phyloP scores from a whole-genome alignment of 108 stramenopile species.

The Conticribra weissflogii region DNA sequence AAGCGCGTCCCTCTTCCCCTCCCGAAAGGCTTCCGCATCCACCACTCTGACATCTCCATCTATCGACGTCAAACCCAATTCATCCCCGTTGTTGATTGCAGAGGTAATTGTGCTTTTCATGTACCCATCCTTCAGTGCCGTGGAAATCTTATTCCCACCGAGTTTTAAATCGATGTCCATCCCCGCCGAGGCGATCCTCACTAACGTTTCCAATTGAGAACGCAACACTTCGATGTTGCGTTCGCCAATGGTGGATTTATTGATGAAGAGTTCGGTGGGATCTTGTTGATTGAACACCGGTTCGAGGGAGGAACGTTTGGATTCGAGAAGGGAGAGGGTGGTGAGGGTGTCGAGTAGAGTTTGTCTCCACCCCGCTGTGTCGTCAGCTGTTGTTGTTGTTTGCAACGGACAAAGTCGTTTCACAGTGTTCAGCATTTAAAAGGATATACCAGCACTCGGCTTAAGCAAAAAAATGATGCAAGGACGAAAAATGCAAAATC shows the following conservation, averaged over 20 bases:
- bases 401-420: too few relatives aligned
- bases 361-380: conserved; percentile 47
- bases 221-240: conserved; percentile 60
- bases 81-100: conserved; percentile 21
- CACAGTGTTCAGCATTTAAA: too few relatives aligned
- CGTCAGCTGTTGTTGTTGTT: too few relatives aligned
- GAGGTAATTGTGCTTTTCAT: too few relatives aligned
- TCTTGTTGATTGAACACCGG: conserved; percentile 85
- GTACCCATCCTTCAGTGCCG: conserved; percentile 4
- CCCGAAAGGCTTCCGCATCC: conserved; percentile 29
- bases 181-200: conserved; percentile 42
- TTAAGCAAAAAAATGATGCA: too few relatives aligned
- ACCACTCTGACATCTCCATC: conserved; percentile 2
- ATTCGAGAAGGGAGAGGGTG: conserved; percentile 51
- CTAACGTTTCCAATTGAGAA: conserved; percentile 49
- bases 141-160: conserved; percentile 22
- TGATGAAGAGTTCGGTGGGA: conserved; percentile 62
- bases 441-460: too few relatives aligned
- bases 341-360: conserved; percentile 41
- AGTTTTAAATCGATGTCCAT: conserved; percentile 30
- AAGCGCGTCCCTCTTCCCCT: conserved; percentile 52
- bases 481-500: neutral
- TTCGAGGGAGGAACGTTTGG: conserved; percentile 65
- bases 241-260: conserved; percentile 73
- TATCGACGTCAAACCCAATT: too few relatives aligned